phyloP scores from a whole-genome alignment of 2,329 filamentous ascomycete genomes.

The Dothidotthia symphoricarpi region DNA sequence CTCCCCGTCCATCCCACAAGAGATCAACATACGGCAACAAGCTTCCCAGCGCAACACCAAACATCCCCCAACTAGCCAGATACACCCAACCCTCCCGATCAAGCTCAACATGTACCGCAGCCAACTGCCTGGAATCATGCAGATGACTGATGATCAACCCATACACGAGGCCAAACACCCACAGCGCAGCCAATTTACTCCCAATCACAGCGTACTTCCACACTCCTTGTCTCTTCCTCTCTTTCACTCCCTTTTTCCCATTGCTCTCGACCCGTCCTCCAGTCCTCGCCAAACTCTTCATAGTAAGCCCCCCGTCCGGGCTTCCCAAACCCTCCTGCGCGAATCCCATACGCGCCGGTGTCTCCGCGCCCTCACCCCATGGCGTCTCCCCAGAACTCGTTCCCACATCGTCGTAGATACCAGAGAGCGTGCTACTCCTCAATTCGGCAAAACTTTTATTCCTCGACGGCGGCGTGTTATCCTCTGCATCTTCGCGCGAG shows the following conservation, averaged over 20 bases:
- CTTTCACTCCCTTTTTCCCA: conserved; percentile 1
- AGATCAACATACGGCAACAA: conserved; percentile 81
- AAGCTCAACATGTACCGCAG: conserved; percentile 61
- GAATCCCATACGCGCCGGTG: conserved; percentile 49
- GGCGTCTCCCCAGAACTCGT: conserved; percentile 61
- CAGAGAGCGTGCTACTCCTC: conserved; percentile 82
- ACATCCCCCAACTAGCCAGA: conserved; percentile 75
- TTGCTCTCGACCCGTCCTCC: neutral
- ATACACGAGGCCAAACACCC: conserved; percentile 77
- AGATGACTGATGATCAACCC: conserved; percentile 78
- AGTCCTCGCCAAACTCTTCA: conserved; percentile 18
- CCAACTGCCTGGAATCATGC: conserved; percentile 66
- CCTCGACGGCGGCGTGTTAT: conserved; percentile 48
- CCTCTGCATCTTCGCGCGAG: conserved; percentile 22
- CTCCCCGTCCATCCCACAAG: conserved; percentile 61
- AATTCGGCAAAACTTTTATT: conserved; percentile 81
- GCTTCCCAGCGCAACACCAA: conserved; percentile 74
- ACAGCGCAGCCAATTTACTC: conserved; percentile 65
- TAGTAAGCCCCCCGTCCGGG: conserved; percentile 26
- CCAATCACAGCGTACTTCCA: conserved; percentile 54
- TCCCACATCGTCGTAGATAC: conserved; percentile 69
- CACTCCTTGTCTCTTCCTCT: conserved; percentile 11
- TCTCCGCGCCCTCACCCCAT: conserved; percentile 75
- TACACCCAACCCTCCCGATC: conserved; percentile 63
- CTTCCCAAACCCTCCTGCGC: conserved; percentile 14